Evolutionary conservation across 1,139 yeast genomes (phyloP), one percentile per base, ranked within the genome.

Genomic region (Yamadazyma diddensiae): DNA sequence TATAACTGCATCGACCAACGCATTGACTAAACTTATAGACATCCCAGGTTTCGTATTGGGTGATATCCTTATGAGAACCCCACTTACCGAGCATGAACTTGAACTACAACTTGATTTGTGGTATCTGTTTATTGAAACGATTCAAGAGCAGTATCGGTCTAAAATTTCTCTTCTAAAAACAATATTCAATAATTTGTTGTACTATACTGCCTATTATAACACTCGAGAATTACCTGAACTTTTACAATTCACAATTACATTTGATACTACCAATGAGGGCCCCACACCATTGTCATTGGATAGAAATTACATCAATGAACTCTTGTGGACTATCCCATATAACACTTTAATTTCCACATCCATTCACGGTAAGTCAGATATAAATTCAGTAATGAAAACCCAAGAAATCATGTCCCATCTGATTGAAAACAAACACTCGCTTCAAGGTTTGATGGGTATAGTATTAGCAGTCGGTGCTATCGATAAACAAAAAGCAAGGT

Each of bases 391-490:
- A 6, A 46, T 61, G 10, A 50, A 43, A 25, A 46, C 62, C 0
- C 73, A 66, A 36, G 71, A 65, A 36, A 25, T 38, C 3, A 34
- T 65, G 20, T 59, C 65, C 9, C 24, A 24, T 2, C 23, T 9
- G 8, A 2, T 17, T 9, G 9, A 17, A 3, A 11, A 11, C n/a
- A 22, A 28, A 2, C 44, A 67, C 7, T 43, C 46, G 15, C 49
- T 65, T n/a, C 44, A 50, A 25, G 69, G 68, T 1, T 56, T 59
- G 33, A 55, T 68, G 62, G 75, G 73, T 1, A 53, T 69, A 1
- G 61, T 59, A 0, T 39, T 66, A 15, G 59, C 66, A 0, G 49
- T 67, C 6, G 44, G 51, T 4, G 30, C 43, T 15, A 46, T 55
- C 5, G 59, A 66, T 2, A 34, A 29, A 5, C 46, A 34, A 5